Percentiles rank a stretch among this genome's conserved stretches.
phyloP scores from a whole-genome alignment of 2,329 filamentous ascomycete species.

The Simplicillium sp. region DNA sequence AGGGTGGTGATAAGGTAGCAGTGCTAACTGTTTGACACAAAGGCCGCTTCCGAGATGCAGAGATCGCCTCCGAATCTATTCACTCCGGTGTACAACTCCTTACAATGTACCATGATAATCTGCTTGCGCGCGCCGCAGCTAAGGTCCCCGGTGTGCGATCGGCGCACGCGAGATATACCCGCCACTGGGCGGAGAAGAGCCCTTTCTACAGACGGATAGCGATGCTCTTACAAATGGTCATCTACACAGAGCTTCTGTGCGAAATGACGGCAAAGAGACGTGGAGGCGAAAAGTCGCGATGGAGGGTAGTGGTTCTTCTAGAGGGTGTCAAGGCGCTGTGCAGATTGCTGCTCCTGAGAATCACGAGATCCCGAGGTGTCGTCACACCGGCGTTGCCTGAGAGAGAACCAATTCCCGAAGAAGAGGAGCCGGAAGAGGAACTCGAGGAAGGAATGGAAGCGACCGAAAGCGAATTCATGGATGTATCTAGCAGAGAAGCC shows the following conservation, averaged over 20 bases:
- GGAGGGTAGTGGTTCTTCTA: slow-evolving; percentile 78
- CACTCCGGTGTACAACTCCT: slow-evolving; percentile 85
- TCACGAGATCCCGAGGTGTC: slow-evolving; percentile 75
- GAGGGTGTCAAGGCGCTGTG: slow-evolving; percentile 84
- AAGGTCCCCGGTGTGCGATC: slow-evolving; percentile 44
- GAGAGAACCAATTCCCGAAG: slow-evolving; percentile 63
- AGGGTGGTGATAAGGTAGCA: too few species aligned
- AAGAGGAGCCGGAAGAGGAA: slow-evolving; percentile 38
- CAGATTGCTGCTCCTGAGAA: slow-evolving; percentile 65
- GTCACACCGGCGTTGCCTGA: slow-evolving; percentile 80
- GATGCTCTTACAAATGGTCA: slow-evolving; percentile 75
- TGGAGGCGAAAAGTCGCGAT: slow-evolving; percentile 68
- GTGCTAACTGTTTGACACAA: not conserved
- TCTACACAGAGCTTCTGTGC: slow-evolving; percentile 92
- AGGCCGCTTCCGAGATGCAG: slow-evolving; percentile 83
- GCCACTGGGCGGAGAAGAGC: slow-evolving; percentile 54
- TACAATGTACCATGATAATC: slow-evolving; percentile 83
- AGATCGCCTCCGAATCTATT: slow-evolving; percentile 87
- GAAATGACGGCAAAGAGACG: slow-evolving; percentile 91
- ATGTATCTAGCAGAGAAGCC: slow-evolving; percentile 19
- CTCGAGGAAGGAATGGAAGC: slow-evolving; percentile 26
- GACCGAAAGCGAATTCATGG: slow-evolving; percentile 29
- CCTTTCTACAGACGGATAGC: slow-evolving; percentile 73
- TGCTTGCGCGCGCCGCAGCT: slow-evolving; percentile 60
- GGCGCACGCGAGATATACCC: slow-evolving; percentile 56